Base-by-base conservation (phyloP, 2,329 filamentous ascomycete genomes). In the Microcyclosporella mali region DNA sequence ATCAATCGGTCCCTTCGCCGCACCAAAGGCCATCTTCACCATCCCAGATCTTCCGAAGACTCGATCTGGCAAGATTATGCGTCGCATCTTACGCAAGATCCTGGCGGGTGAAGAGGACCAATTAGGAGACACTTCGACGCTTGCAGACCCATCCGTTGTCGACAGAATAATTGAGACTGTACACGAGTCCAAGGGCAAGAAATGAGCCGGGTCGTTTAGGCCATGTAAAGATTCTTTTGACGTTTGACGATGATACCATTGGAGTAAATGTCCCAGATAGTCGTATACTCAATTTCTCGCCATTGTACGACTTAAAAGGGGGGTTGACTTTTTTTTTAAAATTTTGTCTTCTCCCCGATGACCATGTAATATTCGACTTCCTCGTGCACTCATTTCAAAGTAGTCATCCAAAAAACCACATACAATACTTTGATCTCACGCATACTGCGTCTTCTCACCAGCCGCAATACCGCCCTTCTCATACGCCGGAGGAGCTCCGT, bases 1-100 rank as follows among this genome's bases (percentile, higher is more conserved):
- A 77, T 94, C 87, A 55, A 98, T 98, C 62, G 92, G 92, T 10
- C 92, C 92, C 3, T 98, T 98, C 64, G 92, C 92, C 3, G 89
- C 92, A 25, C 92, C 92, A 52, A 98, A 97, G 75, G 85, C 84
- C 15, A 83, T 98, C 51, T 92, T 82, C 65, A 79, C 94, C 41
- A 85, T 98, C 33, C 84, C 88, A 2, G 92, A 98, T 65, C 78
- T 98, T 53, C 92, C 92, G 59, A 97, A 98, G 81, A 98, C 92
- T 29, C 79, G 92, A 57, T 94, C 86, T 56, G 92, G 92, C 55
- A 98, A 98, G 84, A 98, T 98, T 62, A 98, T 98, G 92, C 80
- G 92, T 51, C 82, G 92, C 52, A 94, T 98, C 62, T 70, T 98
- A 72, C 79, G 92, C 59, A 98, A 98, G 86, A 94, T 98, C 61